Conservation (phyloP, 371 early-diverging fungal species). For the Racocetra persica region DNA sequence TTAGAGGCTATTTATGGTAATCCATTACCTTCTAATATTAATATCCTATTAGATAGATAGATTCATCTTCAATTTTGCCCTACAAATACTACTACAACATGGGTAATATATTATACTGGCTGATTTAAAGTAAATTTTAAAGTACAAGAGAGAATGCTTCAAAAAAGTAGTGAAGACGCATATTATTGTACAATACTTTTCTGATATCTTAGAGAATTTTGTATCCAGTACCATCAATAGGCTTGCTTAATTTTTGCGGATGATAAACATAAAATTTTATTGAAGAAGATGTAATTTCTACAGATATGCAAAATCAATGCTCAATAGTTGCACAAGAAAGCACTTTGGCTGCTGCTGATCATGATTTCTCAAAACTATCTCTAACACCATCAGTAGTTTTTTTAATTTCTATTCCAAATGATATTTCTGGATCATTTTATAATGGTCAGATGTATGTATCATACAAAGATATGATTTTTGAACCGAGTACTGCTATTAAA, state of each 20-base stretch:
- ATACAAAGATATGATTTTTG: background rate
- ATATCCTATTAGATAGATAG: background rate
- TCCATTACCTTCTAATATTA: background rate
- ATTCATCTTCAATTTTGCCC: background rate
- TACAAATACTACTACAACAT: background rate
- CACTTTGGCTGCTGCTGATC: background rate
- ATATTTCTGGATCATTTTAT: constrained; percentile 6
- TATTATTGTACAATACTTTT: constrained; percentile 2
- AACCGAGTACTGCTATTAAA: background rate
- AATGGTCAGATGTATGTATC: background rate
- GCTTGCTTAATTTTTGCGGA: background rate
- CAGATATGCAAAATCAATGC: background rate
- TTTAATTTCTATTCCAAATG: background rate
- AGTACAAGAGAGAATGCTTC: constrained; percentile 6
- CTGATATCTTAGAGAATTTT: background rate
- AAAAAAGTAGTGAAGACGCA: background rate
- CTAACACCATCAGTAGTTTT: background rate
- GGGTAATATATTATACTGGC: background rate
- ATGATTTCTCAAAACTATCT: background rate
- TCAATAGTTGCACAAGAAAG: background rate
- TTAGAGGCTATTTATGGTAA: background rate
- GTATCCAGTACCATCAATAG: background rate
- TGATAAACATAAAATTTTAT: constrained; percentile 14
- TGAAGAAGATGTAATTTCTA: background rate
- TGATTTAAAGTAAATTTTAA: background rate